phyloP scores from a whole-genome alignment of 1,284 basidiomycete genomes.

The Sparassis latifolia region DNA sequence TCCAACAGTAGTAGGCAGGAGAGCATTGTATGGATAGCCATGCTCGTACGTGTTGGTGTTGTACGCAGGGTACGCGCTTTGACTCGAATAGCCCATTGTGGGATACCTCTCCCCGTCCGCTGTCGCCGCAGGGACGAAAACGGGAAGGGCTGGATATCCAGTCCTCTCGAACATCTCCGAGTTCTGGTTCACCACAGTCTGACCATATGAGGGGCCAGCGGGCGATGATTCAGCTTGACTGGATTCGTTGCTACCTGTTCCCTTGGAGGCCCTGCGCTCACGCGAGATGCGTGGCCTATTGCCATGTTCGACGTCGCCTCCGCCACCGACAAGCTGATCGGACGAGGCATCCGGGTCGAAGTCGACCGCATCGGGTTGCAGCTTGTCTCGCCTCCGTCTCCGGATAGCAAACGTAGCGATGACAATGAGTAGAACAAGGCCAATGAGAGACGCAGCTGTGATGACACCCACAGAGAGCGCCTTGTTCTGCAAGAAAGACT shows the following conservation, averaged over 20 bases:
- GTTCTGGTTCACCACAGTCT: constrained; percentile 3
- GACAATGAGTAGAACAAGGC: constrained; percentile 39
- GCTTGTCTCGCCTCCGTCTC: constrained; percentile 37
- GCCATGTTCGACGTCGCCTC: constrained; percentile 22
- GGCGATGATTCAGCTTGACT: constrained; percentile 19
- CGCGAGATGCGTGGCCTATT: neutral
- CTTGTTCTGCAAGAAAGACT: constrained; percentile 57
- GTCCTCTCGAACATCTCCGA: constrained; percentile 16
- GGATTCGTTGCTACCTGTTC: constrained; percentile 30
- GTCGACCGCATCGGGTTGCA: constrained; percentile 43
- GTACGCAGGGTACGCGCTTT: constrained; percentile 4
- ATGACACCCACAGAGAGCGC: constrained; percentile 53
- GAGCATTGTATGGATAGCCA: too few relatives aligned
- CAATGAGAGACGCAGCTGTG: constrained; percentile 43
- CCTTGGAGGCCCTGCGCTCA: constrained; percentile 1
- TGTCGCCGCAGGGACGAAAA: constrained; percentile 4
- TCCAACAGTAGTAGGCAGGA: too few relatives aligned
- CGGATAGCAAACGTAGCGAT: constrained; percentile 44
- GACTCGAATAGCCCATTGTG: constrained; percentile 3
- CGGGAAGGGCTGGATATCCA: constrained; percentile 9
- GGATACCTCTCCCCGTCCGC: neutral
- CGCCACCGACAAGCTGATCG: constrained; percentile 3
- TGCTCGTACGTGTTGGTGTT: constrained; percentile 1
- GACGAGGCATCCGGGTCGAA: constrained; percentile 28
- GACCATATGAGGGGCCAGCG: constrained; percentile 1